Base-by-base conservation (phyloP, 2,329 filamentous ascomycete genomes). In the Trichoderma harzianum region DNA sequence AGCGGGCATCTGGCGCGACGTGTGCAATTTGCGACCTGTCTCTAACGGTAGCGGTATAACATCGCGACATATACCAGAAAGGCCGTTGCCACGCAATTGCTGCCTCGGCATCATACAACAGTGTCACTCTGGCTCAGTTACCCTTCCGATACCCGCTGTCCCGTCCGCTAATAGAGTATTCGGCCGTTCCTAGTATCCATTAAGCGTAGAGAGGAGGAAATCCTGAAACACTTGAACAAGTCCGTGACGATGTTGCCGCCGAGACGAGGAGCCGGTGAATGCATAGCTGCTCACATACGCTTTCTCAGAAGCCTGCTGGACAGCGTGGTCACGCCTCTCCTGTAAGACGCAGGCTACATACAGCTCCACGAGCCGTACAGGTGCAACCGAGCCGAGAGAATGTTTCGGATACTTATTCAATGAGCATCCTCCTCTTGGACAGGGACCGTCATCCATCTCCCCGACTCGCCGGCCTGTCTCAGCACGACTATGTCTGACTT, bases 321-420 rank as follows among this genome's bases (percentile, higher is more conserved):
- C 69, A 58, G 26, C 51, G 8, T 71, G 47, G 57, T 72, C 64
- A 47, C 43, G 62, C 63, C 32, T 67, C 30, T 61, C 74, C 70
- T 61, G 64, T 62, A 69, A 70, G 61, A 72, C 68, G 72, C 64
- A 74, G 75, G 77, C 70, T 72, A 71, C 74, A 74, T 74, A 74
- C 73, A 77, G 72, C 68, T 74, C 68, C 73, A 72, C 73, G 75
- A 73, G 57, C 66, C 68, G 71, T 64, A 64, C 71, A 73, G 51
- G 76, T 79, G 76, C 75, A 73, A 79, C 77, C 28, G 62, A 60
- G 72, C 63, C 72, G 72, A 63, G 58, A 58, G 68, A 77, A 76
- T 79, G 78, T 79, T 77, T 79, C 78, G 78, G 78, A 77, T 78
- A 79, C 76, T 74, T 78, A 78, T 76, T 76, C 76, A 68, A 74